Percentiles rank a stretch among this genome's conserved stretches.
Evolutionary conservation across 345 rosid genomes (phyloP).

Genomic region (Eucalyptus curtisii): DNA sequence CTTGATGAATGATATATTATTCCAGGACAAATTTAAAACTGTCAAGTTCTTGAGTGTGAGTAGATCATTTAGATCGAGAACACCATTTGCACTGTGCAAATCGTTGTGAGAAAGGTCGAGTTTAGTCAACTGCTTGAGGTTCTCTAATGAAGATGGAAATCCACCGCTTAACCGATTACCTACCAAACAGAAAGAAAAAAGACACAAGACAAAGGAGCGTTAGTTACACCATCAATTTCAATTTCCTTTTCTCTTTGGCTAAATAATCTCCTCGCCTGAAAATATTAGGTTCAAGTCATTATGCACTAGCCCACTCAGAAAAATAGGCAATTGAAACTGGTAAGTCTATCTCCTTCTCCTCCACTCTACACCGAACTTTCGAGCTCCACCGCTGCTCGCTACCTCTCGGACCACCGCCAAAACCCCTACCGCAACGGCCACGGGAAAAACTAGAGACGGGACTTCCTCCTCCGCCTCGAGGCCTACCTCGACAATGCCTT

Average conservation of each 20-base stretch:
- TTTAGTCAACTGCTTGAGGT: accelerated
- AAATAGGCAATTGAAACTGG: no score
- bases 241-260: not conserved
- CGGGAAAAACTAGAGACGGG: no score
- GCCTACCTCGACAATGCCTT: no score
- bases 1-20: no score
- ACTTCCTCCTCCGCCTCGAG: no score
- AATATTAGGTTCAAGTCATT: not conserved
- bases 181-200: not conserved
- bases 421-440: not conserved
- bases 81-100: no score
- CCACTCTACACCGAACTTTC: not conserved
- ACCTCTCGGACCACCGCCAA: not conserved
- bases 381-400: not conserved
- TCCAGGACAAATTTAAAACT: accelerated
- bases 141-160: not conserved
- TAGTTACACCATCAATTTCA: not conserved
- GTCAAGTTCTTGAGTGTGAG: no score
- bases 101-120: accelerated
- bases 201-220: not conserved
- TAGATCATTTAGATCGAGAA: no score
- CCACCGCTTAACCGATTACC: not conserved
- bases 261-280: not conserved
- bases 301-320: no score
- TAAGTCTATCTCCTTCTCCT: not conserved